A percentile compares a stretch with the other conserved stretches of the same genome.
These are phyloP conservation scores for Penicillium parvum DNA, from an alignment of 495 filamentous ascomycete species.

Conservation along the genomic window DNA sequence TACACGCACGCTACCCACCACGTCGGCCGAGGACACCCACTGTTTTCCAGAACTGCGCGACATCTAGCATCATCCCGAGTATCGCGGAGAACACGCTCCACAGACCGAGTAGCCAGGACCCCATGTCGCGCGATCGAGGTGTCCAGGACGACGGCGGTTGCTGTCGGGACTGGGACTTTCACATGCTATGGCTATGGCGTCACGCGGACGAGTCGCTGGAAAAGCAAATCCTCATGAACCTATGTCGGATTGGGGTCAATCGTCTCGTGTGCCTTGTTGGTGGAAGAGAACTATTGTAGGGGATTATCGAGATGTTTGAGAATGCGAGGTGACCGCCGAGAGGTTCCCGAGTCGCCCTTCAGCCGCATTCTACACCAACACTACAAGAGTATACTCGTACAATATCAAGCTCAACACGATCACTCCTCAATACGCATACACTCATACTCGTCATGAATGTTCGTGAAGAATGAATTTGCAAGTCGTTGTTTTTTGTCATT, in stretches of 20 bases:
- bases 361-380: no score
- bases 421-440: constrained; percentile 12
- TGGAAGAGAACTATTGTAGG: no score
- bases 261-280: no score
- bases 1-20: background rate
- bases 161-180: constrained; percentile 21
- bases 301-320: no score
- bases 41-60: constrained; percentile 59
- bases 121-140: constrained; percentile 17
- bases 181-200: constrained; percentile 38
- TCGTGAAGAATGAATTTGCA: constrained; percentile 29
- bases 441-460: constrained; percentile 23
- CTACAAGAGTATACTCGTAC: no score
- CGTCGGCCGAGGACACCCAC: constrained; percentile 35
- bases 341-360: no score
- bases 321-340: no score
- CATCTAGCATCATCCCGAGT: constrained; percentile 55
- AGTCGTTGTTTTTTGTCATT: constrained; percentile 42
- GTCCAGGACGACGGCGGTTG: constrained; percentile 8
- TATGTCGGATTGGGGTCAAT: no score
- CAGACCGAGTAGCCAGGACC: constrained; percentile 23
- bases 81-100: constrained; percentile 40
- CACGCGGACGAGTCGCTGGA: constrained; percentile 13
- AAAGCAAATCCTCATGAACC: background rate
- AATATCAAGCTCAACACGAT: background rate